Evolutionary conservation across 23 red algal species (phyloP), one percentile per base, ranked within the genome.

Genomic region (Gracilaria domingensis): DNA sequence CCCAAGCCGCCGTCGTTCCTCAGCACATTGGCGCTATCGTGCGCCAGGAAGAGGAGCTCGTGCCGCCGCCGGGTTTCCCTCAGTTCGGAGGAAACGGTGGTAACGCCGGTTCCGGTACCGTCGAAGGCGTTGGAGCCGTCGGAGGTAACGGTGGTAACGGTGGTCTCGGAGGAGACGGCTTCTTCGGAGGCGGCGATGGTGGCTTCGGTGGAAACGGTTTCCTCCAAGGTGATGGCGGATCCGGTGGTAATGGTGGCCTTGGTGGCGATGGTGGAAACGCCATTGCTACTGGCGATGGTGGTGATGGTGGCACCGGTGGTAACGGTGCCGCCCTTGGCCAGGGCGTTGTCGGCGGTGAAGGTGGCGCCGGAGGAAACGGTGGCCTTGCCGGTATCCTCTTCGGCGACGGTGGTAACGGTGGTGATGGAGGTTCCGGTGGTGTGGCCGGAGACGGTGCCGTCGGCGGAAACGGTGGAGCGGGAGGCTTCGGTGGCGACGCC

Each of bases 131-230:
- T 42, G 45, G 45, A 24, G 40, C 72, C 39, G 72, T 77, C 23
- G 72, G 72, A 25, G 72, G 72, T 77, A 51, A 77, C 72, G 72
- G 72, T 28, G 72, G 72, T 77, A 51, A 77, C 72, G 72, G 72
- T 20, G 72, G 72, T 77, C 38, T 77, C 72, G 72, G 72, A 30
- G 72, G 72, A 49, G 72, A 77, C 40, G 72, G 72, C 72, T 77
- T 77, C 72, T 77, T 77, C 39, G 72, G 72, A 45, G 72, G 72
- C 72, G 72, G 72, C 25, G 14, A 4, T 20, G 72, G 72, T 77
- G 72, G 72, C 50, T 51, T 4, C 39, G 72, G 72, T 30, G 72
- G 72, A 45, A 51, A 45, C 45, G 72, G 72, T 77, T 77, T 77
- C 72, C 42, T 77, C 42, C 9, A 77, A 4, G 72, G 72, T 25